phyloP scores from a whole-genome alignment of 257 asterid genomes.

The Nicotiana benthamiana region DNA sequence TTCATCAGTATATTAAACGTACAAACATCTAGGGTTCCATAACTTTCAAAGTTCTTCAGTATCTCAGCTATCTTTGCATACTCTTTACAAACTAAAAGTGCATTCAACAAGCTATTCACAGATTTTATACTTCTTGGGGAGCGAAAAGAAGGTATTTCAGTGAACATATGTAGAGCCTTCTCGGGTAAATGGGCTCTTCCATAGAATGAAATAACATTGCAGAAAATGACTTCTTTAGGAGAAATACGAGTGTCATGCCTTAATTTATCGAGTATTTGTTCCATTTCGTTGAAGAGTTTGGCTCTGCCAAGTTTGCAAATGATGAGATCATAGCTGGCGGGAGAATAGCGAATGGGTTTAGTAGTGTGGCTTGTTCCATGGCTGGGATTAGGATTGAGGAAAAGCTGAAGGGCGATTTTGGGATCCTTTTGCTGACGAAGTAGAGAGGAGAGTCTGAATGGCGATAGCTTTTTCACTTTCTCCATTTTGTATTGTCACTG shows the following conservation, averaged over 20 bases:
- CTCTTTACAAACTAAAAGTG: constrained; percentile 38
- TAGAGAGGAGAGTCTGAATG: constrained; percentile 66
- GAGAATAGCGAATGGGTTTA: constrained; percentile 58
- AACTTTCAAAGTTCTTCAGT: constrained; percentile 24
- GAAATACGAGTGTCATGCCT: constrained; percentile 36
- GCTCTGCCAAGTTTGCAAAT: constrained; percentile 73
- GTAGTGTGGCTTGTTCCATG: constrained; percentile 20
- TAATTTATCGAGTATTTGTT: constrained; percentile 36
- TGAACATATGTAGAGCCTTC: constrained; percentile 47
- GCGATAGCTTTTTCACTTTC: constrained; percentile 40
- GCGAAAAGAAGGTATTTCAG: constrained; percentile 47
- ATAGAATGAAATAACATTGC: constrained; percentile 52
- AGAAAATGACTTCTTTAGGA: constrained; percentile 55
- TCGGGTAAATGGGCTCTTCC: constrained; percentile 52
- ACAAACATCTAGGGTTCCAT: constrained; percentile 46
- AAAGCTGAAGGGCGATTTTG: constrained; percentile 53
- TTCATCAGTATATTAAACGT: constrained; percentile 59
- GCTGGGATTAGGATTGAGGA: constrained; percentile 52
- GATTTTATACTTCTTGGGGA: constrained; percentile 57
- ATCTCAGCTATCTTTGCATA: constrained; percentile 43
- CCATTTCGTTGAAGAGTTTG: constrained; percentile 62
- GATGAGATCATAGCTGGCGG: constrained; percentile 67
- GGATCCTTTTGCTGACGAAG: constrained; percentile 70
- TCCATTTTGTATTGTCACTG: constrained; percentile 25
- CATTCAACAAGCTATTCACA: constrained; percentile 50